Percentiles rank a stretch among this genome's conserved stretches.
phyloP scores from a whole-genome alignment of 768 basidiomycete genomes.

The Postia placenta region DNA sequence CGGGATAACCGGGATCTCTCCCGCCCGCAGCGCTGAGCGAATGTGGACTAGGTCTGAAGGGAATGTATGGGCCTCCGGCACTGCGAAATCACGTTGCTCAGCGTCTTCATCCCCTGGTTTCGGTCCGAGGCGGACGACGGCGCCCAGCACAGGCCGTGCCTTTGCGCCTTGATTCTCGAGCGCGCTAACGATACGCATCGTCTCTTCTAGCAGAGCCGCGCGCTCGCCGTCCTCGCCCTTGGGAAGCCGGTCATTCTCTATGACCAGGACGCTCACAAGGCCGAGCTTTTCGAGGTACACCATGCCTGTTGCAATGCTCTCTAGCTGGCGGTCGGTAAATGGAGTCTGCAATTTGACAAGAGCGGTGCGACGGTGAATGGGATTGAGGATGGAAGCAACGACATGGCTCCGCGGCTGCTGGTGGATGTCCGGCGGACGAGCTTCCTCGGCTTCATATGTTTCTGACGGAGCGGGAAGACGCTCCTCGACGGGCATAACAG shows the following conservation, averaged over 20 bases:
- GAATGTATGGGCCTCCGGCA: constrained; percentile 75
- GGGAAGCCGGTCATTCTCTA: constrained; percentile 77
- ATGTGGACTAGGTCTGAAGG: constrained; percentile 79
- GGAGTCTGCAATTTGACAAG: constrained; percentile 97
- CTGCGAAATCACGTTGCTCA: constrained; percentile 27
- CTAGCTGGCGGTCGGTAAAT: constrained; percentile 87
- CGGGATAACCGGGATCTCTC: constrained; percentile 94
- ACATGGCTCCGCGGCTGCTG: constrained; percentile 44
- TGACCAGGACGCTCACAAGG: constrained; percentile 89
- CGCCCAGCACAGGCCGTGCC: constrained; percentile 84
- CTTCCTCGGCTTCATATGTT: constrained; percentile 22
- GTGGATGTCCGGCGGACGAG: constrained; percentile 25
- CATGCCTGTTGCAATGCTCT: constrained; percentile 89
- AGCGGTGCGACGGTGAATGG: constrained; percentile 79
- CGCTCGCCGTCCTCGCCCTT: constrained; percentile 70
- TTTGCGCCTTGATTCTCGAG: constrained; percentile 82
- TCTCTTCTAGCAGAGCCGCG: constrained; percentile 63
- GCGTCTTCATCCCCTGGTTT: constrained; percentile 44
- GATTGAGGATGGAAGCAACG: constrained; percentile 75
- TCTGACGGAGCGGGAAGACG: constrained; percentile 19
- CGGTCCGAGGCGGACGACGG: constrained; percentile 80
- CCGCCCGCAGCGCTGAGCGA: constrained; percentile 82
- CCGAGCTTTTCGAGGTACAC: constrained; percentile 96
- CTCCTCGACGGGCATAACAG: constrained; percentile 24
- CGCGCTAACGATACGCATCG: constrained; percentile 74